A percentile compares a stretch with the other conserved stretches of the same genome.
Conservation (phyloP, 1,284 basidiomycete genomes). For the Heliocybe sulcata region DNA sequence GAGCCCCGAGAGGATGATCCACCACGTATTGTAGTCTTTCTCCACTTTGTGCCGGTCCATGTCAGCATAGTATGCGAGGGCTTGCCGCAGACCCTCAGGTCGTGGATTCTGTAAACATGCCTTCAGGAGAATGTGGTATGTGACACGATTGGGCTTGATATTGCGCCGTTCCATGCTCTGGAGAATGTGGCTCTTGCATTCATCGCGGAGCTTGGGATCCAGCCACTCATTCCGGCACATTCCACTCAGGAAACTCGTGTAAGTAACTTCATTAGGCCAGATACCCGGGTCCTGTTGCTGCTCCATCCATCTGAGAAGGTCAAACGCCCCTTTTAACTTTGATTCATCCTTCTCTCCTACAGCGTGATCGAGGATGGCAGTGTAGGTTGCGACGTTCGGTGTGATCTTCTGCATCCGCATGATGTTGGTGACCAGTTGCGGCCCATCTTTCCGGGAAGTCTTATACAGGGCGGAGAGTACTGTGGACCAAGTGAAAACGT, state of each 20-base stretch:
- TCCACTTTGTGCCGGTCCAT: conserved; percentile 48
- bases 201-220: conserved; percentile 30
- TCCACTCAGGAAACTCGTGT: conserved; percentile 59
- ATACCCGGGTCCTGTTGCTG: conserved; percentile 35
- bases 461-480: conserved; percentile 69
- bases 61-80: conserved; percentile 54
- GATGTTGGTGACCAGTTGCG: conserved; percentile 49
- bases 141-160: conserved; percentile 47
- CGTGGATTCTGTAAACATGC: conserved; percentile 47
- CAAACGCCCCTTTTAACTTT: conserved; percentile 56
- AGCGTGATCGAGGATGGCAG: conserved; percentile 67
- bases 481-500: conserved; percentile 77
- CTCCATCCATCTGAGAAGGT: conserved; percentile 68
- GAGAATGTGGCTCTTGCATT: conserved; percentile 43
- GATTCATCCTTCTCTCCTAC: conserved; percentile 45
- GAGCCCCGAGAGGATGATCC: conserved; percentile 62
- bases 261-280: conserved; percentile 67
- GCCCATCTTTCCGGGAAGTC: conserved; percentile 59
- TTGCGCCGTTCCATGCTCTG: conserved; percentile 50
- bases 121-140: conserved; percentile 72
- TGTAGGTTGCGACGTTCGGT: conserved; percentile 69
- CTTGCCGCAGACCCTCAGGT: conserved; percentile 41
- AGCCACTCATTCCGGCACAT: conserved; percentile 48
- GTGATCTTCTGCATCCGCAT: conserved; percentile 72
- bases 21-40: conserved; percentile 64